These are phyloP conservation scores for Helotiales sp. DNA, from an alignment of 2,329 filamentous ascomycete genomes.

Conservation along the genomic window DNA sequence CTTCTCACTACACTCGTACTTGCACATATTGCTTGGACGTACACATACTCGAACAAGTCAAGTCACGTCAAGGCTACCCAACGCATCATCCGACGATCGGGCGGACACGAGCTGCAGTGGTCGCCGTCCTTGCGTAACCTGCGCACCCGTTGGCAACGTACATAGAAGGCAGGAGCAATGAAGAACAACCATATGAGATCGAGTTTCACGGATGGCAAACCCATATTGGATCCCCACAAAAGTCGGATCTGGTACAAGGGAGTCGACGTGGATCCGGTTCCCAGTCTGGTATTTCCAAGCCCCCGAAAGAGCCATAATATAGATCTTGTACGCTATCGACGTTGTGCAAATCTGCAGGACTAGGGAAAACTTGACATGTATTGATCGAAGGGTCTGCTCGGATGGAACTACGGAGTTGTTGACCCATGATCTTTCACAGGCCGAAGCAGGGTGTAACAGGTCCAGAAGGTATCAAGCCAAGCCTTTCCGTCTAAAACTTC, in stretches of 20 bases:
- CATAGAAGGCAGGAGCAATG: background rate
- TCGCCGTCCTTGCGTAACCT: slow-evolving; percentile 12
- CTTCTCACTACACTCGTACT: background rate
- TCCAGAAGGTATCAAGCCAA: background rate
- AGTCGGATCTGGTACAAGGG: slow-evolving; percentile 1
- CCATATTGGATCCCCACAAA: slow-evolving; percentile 4
- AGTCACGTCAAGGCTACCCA: background rate
- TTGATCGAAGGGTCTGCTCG: background rate
- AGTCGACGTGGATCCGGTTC: background rate
- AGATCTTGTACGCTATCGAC: slow-evolving; percentile 8
- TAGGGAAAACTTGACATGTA: slow-evolving; percentile 5
- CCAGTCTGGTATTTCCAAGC: background rate
- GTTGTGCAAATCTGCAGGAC: slow-evolving; percentile 5
- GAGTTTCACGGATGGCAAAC: background rate
- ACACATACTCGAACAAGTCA: background rate
- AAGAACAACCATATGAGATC: background rate
- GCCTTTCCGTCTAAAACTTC: slow-evolving; percentile 1
- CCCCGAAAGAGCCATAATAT: background rate
- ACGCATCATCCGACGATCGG: slow-evolving; percentile 6
- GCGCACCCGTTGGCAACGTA: slow-evolving; percentile 7
- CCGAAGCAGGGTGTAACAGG: background rate
- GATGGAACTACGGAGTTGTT: background rate
- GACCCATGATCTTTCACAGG: background rate
- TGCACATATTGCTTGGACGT: background rate
- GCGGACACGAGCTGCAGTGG: slow-evolving; percentile 8